A percentile compares a stretch with the other conserved stretches of the same genome.
Evolutionary conservation across 2,329 filamentous ascomycete species (phyloP).

Genomic region (Fusarium phyllophilum): DNA sequence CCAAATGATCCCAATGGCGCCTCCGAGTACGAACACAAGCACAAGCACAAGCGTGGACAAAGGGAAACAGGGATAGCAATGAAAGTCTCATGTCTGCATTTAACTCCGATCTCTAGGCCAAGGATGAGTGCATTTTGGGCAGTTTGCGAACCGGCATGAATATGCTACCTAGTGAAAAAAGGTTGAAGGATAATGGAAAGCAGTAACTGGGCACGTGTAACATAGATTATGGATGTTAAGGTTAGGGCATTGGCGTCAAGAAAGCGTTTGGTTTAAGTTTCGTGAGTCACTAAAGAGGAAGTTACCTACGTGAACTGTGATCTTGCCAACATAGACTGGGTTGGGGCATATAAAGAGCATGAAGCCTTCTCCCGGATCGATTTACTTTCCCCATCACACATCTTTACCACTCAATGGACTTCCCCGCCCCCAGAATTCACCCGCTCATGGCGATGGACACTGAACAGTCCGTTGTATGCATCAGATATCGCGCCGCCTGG

Average conservation of each 20-base stretch:
- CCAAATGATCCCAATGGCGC: not conserved
- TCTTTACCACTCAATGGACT: not conserved
- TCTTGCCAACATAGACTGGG: not conserved
- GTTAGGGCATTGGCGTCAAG: slow-evolving; percentile 41
- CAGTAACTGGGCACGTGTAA: slow-evolving; percentile 33
- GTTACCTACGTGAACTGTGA: not conserved
- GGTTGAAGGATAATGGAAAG: slow-evolving; percentile 17
- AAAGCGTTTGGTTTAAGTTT: slow-evolving; percentile 34
- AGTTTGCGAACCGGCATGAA: slow-evolving; percentile 3
- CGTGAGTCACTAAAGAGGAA: slow-evolving; percentile 18
- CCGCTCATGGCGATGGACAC: not conserved
- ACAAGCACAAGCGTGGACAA: not conserved
- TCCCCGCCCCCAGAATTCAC: not conserved
- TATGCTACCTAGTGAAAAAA: not conserved
- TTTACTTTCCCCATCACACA: not conserved
- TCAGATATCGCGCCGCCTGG: not conserved
- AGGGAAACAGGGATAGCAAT: not conserved
- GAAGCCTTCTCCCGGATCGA: not conserved
- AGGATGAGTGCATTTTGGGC: slow-evolving; percentile 1
- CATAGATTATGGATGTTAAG: slow-evolving; percentile 44
- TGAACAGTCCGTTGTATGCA: not conserved
- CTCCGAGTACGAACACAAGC: not conserved
- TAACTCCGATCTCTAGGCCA: not conserved
- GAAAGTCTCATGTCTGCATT: not conserved
- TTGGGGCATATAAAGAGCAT: not conserved